A percentile compares a stretch with the other conserved stretches of the same genome.
These are phyloP conservation scores for Sphaerulina populicola DNA, from an alignment of 2,329 filamentous ascomycete species.

Conservation along the genomic window DNA sequence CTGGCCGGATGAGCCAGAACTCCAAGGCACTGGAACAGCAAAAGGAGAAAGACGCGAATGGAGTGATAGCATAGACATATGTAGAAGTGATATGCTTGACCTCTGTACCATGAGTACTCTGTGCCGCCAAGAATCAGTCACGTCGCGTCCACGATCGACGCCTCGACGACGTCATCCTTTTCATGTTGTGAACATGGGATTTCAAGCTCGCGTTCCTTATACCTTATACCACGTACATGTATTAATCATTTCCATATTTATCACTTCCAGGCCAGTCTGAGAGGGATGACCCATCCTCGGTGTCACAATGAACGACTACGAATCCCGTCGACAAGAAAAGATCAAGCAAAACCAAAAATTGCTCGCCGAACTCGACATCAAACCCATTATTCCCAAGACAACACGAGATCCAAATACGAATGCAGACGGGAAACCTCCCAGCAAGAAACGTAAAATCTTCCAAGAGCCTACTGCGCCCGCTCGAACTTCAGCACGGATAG, in stretches of 20 bases:
- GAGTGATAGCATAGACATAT: conserved; percentile 36
- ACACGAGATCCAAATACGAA: conserved; percentile 4
- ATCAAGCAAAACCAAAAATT: conserved; percentile 45
- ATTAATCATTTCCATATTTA: not conserved
- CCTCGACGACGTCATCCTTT: conserved; percentile 3
- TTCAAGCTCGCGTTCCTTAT: too few species aligned
- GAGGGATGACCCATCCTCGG: not conserved
- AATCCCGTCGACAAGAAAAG: conserved; percentile 41
- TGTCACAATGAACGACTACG: conserved; percentile 38
- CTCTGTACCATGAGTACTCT: not conserved
- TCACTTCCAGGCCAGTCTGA: not conserved
- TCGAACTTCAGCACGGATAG: conserved; percentile 44
- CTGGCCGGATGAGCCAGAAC: conserved; percentile 28
- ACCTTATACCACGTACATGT: too few species aligned
- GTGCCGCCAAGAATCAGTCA: not conserved
- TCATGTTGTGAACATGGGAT: not conserved
- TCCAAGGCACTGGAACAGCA: conserved; percentile 34
- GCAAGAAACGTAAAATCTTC: conserved; percentile 38
- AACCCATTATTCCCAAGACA: conserved; percentile 19
- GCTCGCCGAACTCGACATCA: conserved; percentile 42
- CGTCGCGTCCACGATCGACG: not conserved
- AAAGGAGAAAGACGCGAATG: conserved; percentile 45
- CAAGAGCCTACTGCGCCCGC: conserved; percentile 31
- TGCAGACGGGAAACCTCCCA: conserved; percentile 20
- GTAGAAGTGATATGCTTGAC: not conserved